Base-by-base conservation (phyloP, 2,329 filamentous ascomycete species). In the Pseudogymnoascus sp. region DNA sequence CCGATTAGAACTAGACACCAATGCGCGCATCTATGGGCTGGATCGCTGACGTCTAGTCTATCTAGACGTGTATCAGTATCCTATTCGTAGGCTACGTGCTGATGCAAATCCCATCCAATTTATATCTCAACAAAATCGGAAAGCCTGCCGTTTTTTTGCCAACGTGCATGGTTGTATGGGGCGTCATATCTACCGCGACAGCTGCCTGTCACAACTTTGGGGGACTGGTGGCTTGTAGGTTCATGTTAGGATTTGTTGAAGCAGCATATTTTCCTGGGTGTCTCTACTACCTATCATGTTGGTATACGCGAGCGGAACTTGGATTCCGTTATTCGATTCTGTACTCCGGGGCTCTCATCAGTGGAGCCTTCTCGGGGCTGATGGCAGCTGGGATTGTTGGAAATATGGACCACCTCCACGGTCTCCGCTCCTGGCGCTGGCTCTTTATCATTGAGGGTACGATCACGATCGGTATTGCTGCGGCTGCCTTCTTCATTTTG, bases 231-330 rank as follows among this genome's bases (percentile, higher is more conserved):
- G 76, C 74, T 0, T 76, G 76, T 35, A 75, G 80, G 26, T 78
- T 83, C 63, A 75, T 83, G 64, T 74, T 85, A 0, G 82, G 82
- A 40, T 77, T 81, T 42, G 76, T 82, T 5, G 82, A 85, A 68
- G 83, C 83, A 0, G 79, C 82, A 3, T 83, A 82, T 71, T 83
- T 84, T 68, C 83, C 83, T 1, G 83, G 83, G 9, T 84, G 84
- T 68, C 74, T 88, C 3, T 89, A 86, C 75, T 88, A 84, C 67
- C 78, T 89, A 38, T 79, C 76, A 64, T 80, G 78, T 62, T 90
- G 87, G 87, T 91, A 91, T 69, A 90, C 86, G 0, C 80, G 87
- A 50, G 84, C 85, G 66, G 88, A 89, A 71, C 78, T 89, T 1
- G 84, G 82, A 9, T 76, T 88, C n/a, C 80, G 87, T 9, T 88